phyloP scores from a whole-genome alignment of 2,329 filamentous ascomycete genomes.

The Aspergillus sp. region DNA sequence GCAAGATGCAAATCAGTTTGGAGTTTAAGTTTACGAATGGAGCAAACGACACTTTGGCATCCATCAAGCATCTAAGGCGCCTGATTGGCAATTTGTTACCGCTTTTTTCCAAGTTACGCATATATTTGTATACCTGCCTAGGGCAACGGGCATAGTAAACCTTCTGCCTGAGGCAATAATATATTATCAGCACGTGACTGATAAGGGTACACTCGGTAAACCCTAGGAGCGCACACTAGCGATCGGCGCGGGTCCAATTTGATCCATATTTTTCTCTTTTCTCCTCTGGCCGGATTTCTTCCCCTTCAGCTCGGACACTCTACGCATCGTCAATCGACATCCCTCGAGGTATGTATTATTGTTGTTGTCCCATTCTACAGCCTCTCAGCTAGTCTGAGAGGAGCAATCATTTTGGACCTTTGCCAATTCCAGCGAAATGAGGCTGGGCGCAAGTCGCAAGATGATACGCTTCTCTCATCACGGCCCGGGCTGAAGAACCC shows the following conservation, averaged over 20 bases:
- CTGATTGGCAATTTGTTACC: too few relatives aligned
- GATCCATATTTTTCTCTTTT: slow-evolving; percentile 12
- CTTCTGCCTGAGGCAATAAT: too few relatives aligned
- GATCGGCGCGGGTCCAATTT: slow-evolving; percentile 11
- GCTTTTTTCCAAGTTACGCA: too few relatives aligned
- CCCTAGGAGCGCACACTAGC: slow-evolving; percentile 29
- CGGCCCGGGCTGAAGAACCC: slow-evolving; percentile 63
- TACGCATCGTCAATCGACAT: slow-evolving; percentile 18
- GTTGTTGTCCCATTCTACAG: slow-evolving; percentile 16
- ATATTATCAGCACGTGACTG: slow-evolving; percentile 18
- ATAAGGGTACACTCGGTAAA: slow-evolving; percentile 22
- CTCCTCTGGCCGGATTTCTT: slow-evolving; percentile 1
- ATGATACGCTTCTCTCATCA: slow-evolving; percentile 40
- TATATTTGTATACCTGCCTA: too few relatives aligned
- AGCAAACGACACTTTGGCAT: too few relatives aligned
- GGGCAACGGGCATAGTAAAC: too few relatives aligned
- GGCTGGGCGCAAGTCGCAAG: slow-evolving; percentile 8
- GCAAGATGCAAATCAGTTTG: too few relatives aligned
- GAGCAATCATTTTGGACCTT: slow-evolving; percentile 27
- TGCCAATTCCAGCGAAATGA: slow-evolving; percentile 8
- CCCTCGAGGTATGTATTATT: slow-evolving; percentile 37
- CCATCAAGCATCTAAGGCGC: too few relatives aligned
- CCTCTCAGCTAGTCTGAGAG: slow-evolving; percentile 39
- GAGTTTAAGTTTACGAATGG: too few relatives aligned
- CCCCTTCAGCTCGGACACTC: slow-evolving; percentile 6